Evolutionary conservation across 805 yeast species (phyloP), one percentile per base, ranked within the genome.

Genomic region (Myxozyma nipponensis): DNA sequence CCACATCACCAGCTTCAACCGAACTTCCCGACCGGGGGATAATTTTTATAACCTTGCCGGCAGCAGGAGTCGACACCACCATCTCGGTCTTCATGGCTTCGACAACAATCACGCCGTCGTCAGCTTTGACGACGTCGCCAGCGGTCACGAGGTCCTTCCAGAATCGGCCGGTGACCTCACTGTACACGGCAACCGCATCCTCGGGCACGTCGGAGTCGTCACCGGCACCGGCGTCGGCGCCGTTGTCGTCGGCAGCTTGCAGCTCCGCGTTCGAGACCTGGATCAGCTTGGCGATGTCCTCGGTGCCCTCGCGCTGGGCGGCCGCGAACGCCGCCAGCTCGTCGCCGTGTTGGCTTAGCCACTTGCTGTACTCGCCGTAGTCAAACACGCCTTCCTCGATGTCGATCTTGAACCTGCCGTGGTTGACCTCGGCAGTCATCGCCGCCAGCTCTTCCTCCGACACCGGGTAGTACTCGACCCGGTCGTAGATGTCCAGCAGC

Each of bases 21-120:
- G 93, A 86, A 64, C 91, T 96, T 63, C 98, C 98, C 64, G 88
- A 87, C 48, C 76, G 75, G 67, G 88, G 96, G 50, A 81, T 68
- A 40, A 87, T 72, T 70, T 85, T 84, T 43, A 78, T 64, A 21
- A 87, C 90, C 63, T 78, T 84, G 62, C 95, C 95, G 10, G 28
- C 52, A 25, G 47, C 40, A 1, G 95, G 77, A 19, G 97, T 81
- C 47, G 69, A 74, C 32, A 91, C 95, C 44, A 81, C 78, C 97
- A 91, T 91, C 70, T 91, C 98, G 0, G 98, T 93, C 75, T 91
- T 91, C 98, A 91, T 91, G 48, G 98, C 98, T 69, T 91, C 98
- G 47, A 91, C 86, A 36, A 93, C 88, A 58, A 91, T 78, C 54
- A 91, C 74, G 3, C 88, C 88, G 61, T 87, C 91, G 30, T 90